phyloP scores from a whole-genome alignment of 2,329 filamentous ascomycete species.

The Neonectria faginata region DNA sequence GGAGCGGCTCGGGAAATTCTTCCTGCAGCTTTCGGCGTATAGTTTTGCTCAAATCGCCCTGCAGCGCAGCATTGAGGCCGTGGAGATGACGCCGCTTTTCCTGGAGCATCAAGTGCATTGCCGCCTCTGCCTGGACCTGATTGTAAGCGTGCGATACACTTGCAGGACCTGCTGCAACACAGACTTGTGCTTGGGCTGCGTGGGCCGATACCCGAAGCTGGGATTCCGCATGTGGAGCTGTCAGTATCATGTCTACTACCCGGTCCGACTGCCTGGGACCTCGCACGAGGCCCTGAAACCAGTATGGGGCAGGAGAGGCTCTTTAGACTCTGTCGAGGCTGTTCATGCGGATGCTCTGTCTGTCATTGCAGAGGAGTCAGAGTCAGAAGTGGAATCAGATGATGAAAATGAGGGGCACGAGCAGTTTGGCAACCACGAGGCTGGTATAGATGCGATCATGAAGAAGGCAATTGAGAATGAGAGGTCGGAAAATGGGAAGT shows the following conservation, averaged over 20 bases:
- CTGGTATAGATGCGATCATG: background rate
- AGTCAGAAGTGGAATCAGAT: background rate
- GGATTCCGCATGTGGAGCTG: constrained; percentile 30
- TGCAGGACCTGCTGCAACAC: constrained; percentile 25
- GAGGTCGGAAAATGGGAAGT: background rate
- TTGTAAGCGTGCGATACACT: constrained; percentile 17
- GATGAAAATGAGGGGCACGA: background rate
- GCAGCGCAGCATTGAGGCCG: constrained; percentile 19
- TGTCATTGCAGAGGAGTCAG: constrained; percentile 19
- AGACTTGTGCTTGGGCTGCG: constrained; percentile 25
- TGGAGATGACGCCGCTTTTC: constrained; percentile 22
- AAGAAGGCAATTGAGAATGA: background rate
- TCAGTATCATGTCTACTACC: constrained; percentile 25
- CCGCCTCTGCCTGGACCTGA: constrained; percentile 26
- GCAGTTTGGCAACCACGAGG: background rate
- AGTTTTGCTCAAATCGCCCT: constrained; percentile 32
- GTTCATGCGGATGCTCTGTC: constrained; percentile 10
- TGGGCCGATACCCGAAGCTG: constrained; percentile 13
- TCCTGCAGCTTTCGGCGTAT: constrained; percentile 25
- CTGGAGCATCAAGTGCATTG: constrained; percentile 28
- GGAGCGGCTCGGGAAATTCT: constrained; percentile 31
- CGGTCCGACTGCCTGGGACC: constrained; percentile 4
- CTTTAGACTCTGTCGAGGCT: background rate
- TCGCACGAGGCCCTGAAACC: background rate
- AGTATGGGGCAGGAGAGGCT: background rate